These are phyloP conservation scores for Solanum chilense DNA, from an alignment of 257 asterid genomes.

Conservation along the genomic window DNA sequence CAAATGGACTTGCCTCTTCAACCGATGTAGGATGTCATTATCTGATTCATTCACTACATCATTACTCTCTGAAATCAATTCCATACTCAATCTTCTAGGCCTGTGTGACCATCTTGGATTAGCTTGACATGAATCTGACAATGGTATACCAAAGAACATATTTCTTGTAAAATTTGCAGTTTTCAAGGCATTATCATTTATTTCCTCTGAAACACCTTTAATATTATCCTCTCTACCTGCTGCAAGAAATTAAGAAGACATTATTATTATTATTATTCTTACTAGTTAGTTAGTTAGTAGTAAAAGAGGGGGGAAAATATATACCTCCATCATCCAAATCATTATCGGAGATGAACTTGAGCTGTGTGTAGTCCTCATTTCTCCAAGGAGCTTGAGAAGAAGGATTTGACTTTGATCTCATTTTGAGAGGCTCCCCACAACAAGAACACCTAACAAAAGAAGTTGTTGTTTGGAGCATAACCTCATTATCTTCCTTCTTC, in stretches of 20 bases:
- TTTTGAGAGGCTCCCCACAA: not conserved
- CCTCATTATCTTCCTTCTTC: not conserved
- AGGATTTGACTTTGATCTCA: not conserved
- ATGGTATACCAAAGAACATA: not conserved
- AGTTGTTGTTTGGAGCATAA: not conserved
- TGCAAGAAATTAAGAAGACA: not conserved
- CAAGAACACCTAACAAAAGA: not conserved
- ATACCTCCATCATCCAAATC: not conserved
- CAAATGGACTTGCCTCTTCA: not conserved
- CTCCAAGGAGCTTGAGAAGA: not conserved
- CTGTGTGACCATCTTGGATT: not conserved
- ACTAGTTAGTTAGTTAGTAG: not conserved
- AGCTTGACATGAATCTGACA: not conserved
- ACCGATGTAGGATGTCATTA: not conserved
- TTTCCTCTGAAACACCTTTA: not conserved
- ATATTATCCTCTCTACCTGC: not conserved
- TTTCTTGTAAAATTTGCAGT: not conserved
- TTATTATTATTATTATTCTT: too few relatives aligned
- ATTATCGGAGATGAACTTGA: not conserved
- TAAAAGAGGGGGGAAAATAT: not conserved
- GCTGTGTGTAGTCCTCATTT: not conserved
- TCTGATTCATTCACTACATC: not conserved
- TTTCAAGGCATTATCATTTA: not conserved
- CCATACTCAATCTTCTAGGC: not conserved
- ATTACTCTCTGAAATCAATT: not conserved